Base-by-base conservation (phyloP, 208 protist species). In the Porcisia deanei region DNA sequence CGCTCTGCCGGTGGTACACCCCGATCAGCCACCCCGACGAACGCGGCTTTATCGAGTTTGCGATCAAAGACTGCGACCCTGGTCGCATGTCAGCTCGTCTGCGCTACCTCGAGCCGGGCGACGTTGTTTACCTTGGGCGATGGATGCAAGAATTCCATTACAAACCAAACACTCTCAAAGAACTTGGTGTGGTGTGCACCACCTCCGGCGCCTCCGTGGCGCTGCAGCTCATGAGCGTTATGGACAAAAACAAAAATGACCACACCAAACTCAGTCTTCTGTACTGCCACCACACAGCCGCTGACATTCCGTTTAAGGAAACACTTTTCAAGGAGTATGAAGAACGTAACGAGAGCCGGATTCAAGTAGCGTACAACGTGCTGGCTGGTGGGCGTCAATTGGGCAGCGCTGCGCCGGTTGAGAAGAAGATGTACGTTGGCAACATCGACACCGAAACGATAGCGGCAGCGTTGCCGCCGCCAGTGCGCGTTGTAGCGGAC, bases 131-230 rank as follows among this genome's bases (percentile, higher is more conserved):
- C 68, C 85, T 97, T 18, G 93, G 93, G 0, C 89, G 93, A 18
- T 97, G 93, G 91, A 94, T 95, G 87, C 84, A 80, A 47, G 91
- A 97, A 76, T 97, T 94, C 73, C 74, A 61, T n/a, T 97, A 95
- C 77, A 64, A 57, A 34, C 67, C 75, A 9, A 89, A 90, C 75
- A 91, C 81, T 34, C 72, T 82, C 49, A 55, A 66, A 18, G 91
- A 97, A 55, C 54, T 97, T 2, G 91, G 91, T 8, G 58, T 97
- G 5, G 75, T 95, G 34, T 97, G 90, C 75, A 90, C 85, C 74
- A 95, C 90, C 30, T 83, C 81, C 41, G 93, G 93, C 45, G 88
- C 89, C 55, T 94, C 90, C 20, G 81, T 95, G 20, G 90, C 91
- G 57, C 78, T 97, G 76, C 93, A 97, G 78, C 78, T 97, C 61